Evolutionary conservation across 495 filamentous ascomycete species (phyloP), one percentile per base, ranked within the genome.

Genomic region (Gamarada debralockiae): DNA sequence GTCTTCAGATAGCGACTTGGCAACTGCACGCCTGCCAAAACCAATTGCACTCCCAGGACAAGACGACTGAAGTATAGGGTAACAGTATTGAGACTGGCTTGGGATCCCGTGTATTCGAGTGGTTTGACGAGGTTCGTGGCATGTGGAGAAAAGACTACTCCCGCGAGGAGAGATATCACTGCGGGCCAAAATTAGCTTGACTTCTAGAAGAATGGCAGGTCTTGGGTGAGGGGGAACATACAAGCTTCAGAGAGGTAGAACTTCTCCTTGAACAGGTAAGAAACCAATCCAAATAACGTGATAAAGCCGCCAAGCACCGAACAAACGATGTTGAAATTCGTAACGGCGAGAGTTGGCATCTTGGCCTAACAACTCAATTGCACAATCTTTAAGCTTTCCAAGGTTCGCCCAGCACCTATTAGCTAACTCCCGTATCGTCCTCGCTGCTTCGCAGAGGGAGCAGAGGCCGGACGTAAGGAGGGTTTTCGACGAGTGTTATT

Each of bases 171-270:
- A 5, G 90, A 90, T 53, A 96, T 92, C 56, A 95, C 89, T 92
- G n/a, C 13, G 14, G 5, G 9, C 0, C 18, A 31, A 54, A 45
- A 55, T 36, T 4, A 36, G 27, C 21, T 25, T 1, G 20, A 20
- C 13, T 29, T 12, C 4, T 37, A 29, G n/a, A n/a, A n/a, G n/a
- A n/a, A n/a, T n/a, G n/a, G n/a, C n/a, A n/a, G n/a, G n/a, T n/a
- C 0, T 27, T 3, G 12, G 13, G 8, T 46, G 6, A 34, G 10
- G 22, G 8, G 2, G n/a, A n/a, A 50, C 87, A 52, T 73, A 92
- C 89, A 76, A 52, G 91, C 87, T 77, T 96, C 92, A 14, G 89
- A 95, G 5, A 97, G 78, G 63, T 95, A 96, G 65, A 91, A 92
- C 58, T 80, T 84, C 70, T 96, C 91, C 63, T 96, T 96, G 68